Conservation (phyloP, 1,284 basidiomycete species). For the Apiotrichum domesticum region DNA sequence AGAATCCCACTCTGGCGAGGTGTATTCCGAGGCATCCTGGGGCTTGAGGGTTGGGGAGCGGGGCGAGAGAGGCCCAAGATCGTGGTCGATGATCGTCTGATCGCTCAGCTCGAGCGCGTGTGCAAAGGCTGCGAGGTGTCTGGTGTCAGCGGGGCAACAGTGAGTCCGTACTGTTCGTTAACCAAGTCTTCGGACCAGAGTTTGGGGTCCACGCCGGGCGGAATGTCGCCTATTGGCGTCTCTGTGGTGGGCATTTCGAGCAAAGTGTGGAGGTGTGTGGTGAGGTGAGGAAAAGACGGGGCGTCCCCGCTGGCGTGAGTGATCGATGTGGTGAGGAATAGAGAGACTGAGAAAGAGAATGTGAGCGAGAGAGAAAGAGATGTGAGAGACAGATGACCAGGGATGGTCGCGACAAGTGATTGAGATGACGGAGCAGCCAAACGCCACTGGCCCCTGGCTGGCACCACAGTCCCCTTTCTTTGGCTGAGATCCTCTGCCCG, state of each 20-base stretch:
- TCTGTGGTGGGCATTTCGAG: neutral
- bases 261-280: neutral
- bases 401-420: too few relatives aligned
- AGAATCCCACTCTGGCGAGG: constrained; percentile 10
- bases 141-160: constrained; percentile 7
- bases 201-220: constrained; percentile 12
- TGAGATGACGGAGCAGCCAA: too few relatives aligned
- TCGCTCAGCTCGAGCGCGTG: constrained; percentile 41
- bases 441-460: too few relatives aligned
- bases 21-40: neutral
- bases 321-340: too few relatives aligned
- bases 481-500: too few relatives aligned
- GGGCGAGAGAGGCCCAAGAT: constrained; percentile 26
- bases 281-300: too few relatives aligned
- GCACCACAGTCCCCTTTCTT: too few relatives aligned
- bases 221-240: constrained; percentile 2
- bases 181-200: constrained; percentile 56
- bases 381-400: too few relatives aligned
- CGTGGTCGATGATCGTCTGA: constrained; percentile 24
- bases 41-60: constrained; percentile 23
- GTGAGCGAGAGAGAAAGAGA: neutral
- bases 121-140: constrained; percentile 43
- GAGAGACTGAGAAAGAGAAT: neutral
- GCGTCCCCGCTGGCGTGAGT: too few relatives aligned
- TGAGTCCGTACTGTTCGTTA: constrained; percentile 58